A percentile compares a stretch with the other conserved stretches of the same genome.
These are phyloP conservation scores for Bruguiera hainesii DNA, from an alignment of 441 rosid species.

Conservation along the genomic window DNA sequence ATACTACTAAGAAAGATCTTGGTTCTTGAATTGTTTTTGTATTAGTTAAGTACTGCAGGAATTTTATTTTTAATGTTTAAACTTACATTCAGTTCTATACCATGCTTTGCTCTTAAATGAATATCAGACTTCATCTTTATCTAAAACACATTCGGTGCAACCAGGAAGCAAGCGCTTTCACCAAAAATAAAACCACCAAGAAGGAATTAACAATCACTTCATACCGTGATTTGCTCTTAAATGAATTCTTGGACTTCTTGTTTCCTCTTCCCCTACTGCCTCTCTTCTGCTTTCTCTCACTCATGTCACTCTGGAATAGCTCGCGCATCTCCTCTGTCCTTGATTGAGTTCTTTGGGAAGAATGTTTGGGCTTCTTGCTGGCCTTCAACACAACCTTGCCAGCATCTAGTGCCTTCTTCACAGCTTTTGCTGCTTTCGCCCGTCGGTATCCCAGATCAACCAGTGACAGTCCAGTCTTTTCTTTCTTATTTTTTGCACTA, in stretches of 20 bases:
- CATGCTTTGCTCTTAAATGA: background rate
- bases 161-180: too few species aligned
- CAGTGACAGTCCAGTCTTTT: conserved; percentile 62
- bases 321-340: conserved; percentile 79
- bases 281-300: conserved; percentile 64
- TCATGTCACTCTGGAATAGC: conserved; percentile 86
- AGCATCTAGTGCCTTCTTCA: conserved; percentile 64
- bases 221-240: conserved; percentile 96
- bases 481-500: conserved; percentile 50
- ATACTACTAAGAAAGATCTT: too few species aligned
- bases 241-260: conserved; percentile 70
- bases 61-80: too few species aligned
- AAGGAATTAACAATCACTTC: background rate
- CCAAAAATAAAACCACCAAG: too few species aligned
- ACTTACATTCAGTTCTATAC: background rate
- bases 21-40: too few species aligned
- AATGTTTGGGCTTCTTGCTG: conserved; percentile 45
- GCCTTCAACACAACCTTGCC: conserved; percentile 58
- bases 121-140: conserved; percentile 45
- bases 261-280: conserved; percentile 34
- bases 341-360: conserved; percentile 49
- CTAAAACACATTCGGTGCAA: too few species aligned
- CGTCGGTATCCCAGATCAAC: conserved; percentile 80
- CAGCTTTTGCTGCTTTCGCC: conserved; percentile 90
- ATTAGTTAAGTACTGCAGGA: too few species aligned